These are phyloP conservation scores for Fonsecaea erecta DNA, from an alignment of 2,329 filamentous ascomycete species.

Conservation along the genomic window DNA sequence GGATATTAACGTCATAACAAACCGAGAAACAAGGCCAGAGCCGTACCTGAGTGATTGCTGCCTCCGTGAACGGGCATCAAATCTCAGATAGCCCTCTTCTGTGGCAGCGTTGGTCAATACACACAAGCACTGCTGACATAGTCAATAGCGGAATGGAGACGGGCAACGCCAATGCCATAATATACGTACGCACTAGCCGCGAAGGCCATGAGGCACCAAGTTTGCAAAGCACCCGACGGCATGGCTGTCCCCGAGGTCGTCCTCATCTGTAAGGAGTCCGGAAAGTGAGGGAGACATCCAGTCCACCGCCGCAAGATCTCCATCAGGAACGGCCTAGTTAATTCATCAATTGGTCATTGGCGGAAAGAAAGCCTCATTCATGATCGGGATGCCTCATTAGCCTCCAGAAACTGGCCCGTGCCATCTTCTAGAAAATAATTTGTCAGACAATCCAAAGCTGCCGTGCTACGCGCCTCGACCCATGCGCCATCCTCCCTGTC, in stretches of 20 bases:
- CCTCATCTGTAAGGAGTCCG: neutral
- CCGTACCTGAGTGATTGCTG: neutral
- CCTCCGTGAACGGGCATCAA: neutral
- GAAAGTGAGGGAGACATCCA: neutral
- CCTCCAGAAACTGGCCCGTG: neutral
- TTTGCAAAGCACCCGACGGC: neutral
- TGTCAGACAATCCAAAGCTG: neutral
- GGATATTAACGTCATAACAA: neutral
- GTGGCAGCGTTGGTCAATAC: neutral
- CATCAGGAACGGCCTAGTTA: neutral
- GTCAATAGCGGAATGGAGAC: neutral
- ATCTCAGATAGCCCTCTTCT: neutral
- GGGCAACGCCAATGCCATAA: neutral
- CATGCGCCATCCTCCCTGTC: neutral
- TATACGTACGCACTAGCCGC: neutral
- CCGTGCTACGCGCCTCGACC: neutral
- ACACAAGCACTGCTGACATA: neutral
- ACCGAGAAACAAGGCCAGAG: neutral
- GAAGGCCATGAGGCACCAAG: neutral
- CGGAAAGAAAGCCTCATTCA: neutral
- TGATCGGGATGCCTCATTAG: too few species aligned
- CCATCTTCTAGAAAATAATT: neutral
- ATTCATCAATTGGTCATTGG: neutral
- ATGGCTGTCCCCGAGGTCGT: neutral
- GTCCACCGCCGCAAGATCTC: neutral